Base-by-base conservation (phyloP, 768 basidiomycete species). In the Russula griseocarnosa region DNA sequence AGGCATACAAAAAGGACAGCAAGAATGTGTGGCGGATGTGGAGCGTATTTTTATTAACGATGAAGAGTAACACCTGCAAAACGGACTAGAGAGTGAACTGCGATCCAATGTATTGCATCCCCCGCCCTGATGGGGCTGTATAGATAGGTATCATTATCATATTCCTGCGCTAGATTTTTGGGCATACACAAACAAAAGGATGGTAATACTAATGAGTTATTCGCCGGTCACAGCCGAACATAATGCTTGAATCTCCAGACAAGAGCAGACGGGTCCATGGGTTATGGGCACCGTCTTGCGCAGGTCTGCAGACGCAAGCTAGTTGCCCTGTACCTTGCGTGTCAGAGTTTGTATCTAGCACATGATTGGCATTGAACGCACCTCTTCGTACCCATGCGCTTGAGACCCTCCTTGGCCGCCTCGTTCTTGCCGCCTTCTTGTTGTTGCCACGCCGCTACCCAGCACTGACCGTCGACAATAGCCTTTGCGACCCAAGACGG, bases 1-100 rank as follows among this genome's bases (percentile, higher is more conserved):
- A 72, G 60, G 82, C 83, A 8, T 89, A 84, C 79, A 78, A 68
- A 58, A 72, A 73, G 40, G 65, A n/a, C 1, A 70, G 69, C 63
- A 73, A 56, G 74, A 74, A 34, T 76, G 78, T 49, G 59, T 92
- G 90, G 90, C 80, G 63, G 82, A 79, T 24, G 92, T 96, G 14
- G 92, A 92, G 51, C 72, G 77, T 36, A 94, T 98, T 66, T 97
- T 95, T 74, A 83, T 90, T 56, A 86, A 88, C 42, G 87, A 87
- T 57, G 64, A 72, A 34, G 73, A 73, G 14, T 77, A 63, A 73
- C 26, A 34, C 34, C n/a, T 22, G n/a, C 20, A 28, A 46, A 18
- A 51, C 24, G 22, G 82, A 75, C 74, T 73, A 79, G 83, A 82
- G 18, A n/a, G 44, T 24, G 40, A 77, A 84, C 82, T 82, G 73